phyloP scores from a whole-genome alignment of 2,329 filamentous ascomycete species.

The Hypoxylon rubiginosum region DNA sequence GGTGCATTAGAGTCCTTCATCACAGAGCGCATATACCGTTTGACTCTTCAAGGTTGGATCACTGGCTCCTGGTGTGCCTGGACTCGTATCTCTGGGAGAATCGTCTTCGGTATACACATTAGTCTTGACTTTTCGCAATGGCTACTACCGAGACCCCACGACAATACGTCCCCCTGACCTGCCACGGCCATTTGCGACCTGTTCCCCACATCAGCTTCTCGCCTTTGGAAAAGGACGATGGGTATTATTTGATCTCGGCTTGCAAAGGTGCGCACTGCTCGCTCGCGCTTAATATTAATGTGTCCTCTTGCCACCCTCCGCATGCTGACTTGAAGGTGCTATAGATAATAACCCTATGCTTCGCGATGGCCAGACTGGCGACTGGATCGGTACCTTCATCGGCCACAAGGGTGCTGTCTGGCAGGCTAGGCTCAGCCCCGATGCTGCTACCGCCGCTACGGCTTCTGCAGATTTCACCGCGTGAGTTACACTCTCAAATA shows the following conservation, averaged over 20 bases:
- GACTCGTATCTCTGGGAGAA: not conserved
- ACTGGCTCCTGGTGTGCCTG: conserved; percentile 23
- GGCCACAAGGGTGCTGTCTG: conserved; percentile 98
- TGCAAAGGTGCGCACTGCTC: conserved; percentile 77
- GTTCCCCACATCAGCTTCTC: conserved; percentile 95
- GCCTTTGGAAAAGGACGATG: conserved; percentile 81
- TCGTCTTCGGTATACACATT: conserved; percentile 2
- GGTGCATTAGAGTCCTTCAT: not conserved
- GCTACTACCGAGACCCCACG: conserved; percentile 49
- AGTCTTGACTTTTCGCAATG: conserved; percentile 28
- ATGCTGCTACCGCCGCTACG: conserved; percentile 89
- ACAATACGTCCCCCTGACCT: conserved; percentile 88
- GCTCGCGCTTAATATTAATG: not conserved
- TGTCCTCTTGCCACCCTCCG: not conserved
- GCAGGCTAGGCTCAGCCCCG: conserved; percentile 91
- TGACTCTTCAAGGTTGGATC: not conserved
- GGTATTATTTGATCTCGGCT: conserved; percentile 93
- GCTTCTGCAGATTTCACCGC: conserved; percentile 96
- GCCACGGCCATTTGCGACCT: conserved; percentile 92
- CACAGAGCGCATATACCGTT: not conserved
- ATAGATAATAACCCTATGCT: conserved; percentile 98
- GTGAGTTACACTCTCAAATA: conserved; percentile 63
- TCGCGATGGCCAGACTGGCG: conserved; percentile 92
- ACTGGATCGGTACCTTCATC: conserved; percentile 98
- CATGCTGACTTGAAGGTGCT: conserved; percentile 24